Evolutionary conservation across 2,329 filamentous ascomycete genomes (phyloP), one percentile per base, ranked within the genome.

Genomic region (Akanthomyces uredinophilus): DNA sequence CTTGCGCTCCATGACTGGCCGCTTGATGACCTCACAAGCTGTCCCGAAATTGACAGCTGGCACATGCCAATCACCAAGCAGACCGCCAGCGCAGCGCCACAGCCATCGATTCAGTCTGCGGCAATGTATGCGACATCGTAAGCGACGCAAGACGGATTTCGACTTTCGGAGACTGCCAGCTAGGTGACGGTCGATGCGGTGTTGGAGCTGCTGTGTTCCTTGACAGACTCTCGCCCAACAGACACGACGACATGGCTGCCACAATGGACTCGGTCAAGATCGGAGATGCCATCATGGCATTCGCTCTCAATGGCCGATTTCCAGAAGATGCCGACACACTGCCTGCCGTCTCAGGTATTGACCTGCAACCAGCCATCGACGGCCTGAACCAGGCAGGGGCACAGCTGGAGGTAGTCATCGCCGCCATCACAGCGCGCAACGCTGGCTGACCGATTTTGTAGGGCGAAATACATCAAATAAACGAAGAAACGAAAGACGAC

Each of bases 401-500:
- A 37, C 69, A 73, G 32, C 71, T 79, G 43, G 76, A 79, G 73
- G 78, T 79, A 71, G 65, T 54, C n/a, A 37, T 1, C 18, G 13
- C 4, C 55, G 61, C 64, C 43, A 44, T 61, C 35, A 58, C 35
- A 6, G 24, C 16, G 20, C 39, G 46, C 29, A n/a, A 4, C 50
- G 54, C 2, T 18, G 4, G 16, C 54, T 64, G 46, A 59, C 13
- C 5, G 16, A 2, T 13, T 1, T 46, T 27, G 35, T 63, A 77
- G 75, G 61, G 82, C 64, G 87, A 96, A 68, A 89, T 98, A 63
- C 88, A 87, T 66, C 74, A 79, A 24, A 85, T 95, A 65, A 96
- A 93, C 74, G 84, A 87, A 70, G 87, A 92, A 66, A 89, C 87
- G 20, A 89, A 88, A 62, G 84, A 87, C 44, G 89, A 96, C 69